These are phyloP conservation scores for Trichoderma koningiopsis DNA, from an alignment of 2,329 filamentous ascomycete species.

Conservation along the genomic window DNA sequence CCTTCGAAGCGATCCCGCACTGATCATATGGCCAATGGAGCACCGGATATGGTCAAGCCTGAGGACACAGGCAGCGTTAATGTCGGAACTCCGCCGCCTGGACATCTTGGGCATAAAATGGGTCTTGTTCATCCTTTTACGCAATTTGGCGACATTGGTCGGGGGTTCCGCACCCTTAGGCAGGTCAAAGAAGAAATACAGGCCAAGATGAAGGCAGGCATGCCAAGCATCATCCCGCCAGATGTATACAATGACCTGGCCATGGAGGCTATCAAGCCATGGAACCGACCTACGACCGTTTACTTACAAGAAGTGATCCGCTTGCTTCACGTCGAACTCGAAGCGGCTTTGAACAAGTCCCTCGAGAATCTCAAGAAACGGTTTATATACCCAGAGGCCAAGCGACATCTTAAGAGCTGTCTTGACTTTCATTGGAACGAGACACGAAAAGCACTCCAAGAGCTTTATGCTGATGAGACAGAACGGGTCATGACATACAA, in stretches of 20 bases:
- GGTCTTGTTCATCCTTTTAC: slow-evolving; percentile 43
- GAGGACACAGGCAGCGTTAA: slow-evolving; percentile 38
- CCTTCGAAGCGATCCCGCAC: slow-evolving; percentile 41
- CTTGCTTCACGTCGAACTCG: slow-evolving; percentile 51
- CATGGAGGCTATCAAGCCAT: slow-evolving; percentile 58
- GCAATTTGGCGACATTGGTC: slow-evolving; percentile 43
- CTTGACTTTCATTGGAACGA: slow-evolving; percentile 44
- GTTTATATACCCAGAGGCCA: slow-evolving; percentile 53
- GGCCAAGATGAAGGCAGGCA: slow-evolving; percentile 56
- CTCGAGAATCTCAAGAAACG: slow-evolving; percentile 51
- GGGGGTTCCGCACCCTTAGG: slow-evolving; percentile 49
- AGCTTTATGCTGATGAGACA: slow-evolving; percentile 56
- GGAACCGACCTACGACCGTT: slow-evolving; percentile 55
- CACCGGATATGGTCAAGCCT: slow-evolving; percentile 40
- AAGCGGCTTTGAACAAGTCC: slow-evolving; percentile 49
- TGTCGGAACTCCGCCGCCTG: slow-evolving; percentile 24
- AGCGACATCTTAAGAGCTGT: slow-evolving; percentile 47
- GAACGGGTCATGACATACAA: slow-evolving; percentile 62
- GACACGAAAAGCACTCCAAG: slow-evolving; percentile 43
- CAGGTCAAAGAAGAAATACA: slow-evolving; percentile 59
- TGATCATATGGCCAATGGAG: slow-evolving; percentile 28
- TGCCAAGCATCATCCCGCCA: slow-evolving; percentile 60
- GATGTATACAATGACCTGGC: slow-evolving; percentile 63
- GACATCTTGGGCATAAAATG: slow-evolving; percentile 22
- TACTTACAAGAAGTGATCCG: slow-evolving; percentile 53